phyloP scores from a whole-genome alignment of 371 early-diverging fungal species.

The Rhizomucor pusillus region DNA sequence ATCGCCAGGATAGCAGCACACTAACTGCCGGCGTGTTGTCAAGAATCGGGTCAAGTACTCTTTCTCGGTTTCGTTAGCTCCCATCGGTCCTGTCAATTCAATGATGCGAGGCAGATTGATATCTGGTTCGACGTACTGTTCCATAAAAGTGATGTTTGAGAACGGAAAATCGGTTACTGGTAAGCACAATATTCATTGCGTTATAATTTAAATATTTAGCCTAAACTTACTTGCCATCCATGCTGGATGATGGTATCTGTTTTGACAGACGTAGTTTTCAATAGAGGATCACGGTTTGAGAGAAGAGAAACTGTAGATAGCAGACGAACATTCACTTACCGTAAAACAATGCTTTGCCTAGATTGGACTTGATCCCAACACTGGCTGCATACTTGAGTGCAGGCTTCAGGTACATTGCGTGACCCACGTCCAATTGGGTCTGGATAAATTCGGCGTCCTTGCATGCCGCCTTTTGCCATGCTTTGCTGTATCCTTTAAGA shows the following conservation, averaged over 20 bases:
- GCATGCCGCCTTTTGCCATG: conserved; percentile 38
- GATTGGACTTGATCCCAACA: conserved; percentile 33
- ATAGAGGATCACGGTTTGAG: not conserved
- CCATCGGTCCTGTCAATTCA: conserved; percentile 34
- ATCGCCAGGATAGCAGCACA: conserved; percentile 45
- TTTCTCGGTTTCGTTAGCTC: conserved; percentile 26
- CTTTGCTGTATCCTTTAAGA: conserved; percentile 22
- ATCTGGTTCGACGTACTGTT: conserved; percentile 39
- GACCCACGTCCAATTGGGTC: conserved; percentile 40
- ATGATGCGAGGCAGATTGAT: conserved; percentile 46
- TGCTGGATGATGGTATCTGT: conserved; percentile 53
- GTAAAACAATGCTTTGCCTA: conserved; percentile 52
- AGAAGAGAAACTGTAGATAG: not conserved
- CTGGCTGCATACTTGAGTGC: conserved; percentile 43
- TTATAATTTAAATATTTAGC: not conserved
- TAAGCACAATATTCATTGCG: not conserved
- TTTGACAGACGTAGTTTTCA: not conserved
- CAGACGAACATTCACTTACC: conserved; percentile 17
- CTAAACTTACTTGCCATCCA: conserved; percentile 44
- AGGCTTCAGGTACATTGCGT: conserved; percentile 44
- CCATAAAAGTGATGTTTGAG: conserved; percentile 5
- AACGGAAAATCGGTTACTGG: conserved; percentile 1
- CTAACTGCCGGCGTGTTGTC: conserved; percentile 37
- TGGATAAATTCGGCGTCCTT: conserved; percentile 34
- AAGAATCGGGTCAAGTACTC: conserved; percentile 39